Evolutionary conservation across 495 filamentous ascomycete genomes (phyloP).

Genomic region (Amphirosellinia nigrospora): DNA sequence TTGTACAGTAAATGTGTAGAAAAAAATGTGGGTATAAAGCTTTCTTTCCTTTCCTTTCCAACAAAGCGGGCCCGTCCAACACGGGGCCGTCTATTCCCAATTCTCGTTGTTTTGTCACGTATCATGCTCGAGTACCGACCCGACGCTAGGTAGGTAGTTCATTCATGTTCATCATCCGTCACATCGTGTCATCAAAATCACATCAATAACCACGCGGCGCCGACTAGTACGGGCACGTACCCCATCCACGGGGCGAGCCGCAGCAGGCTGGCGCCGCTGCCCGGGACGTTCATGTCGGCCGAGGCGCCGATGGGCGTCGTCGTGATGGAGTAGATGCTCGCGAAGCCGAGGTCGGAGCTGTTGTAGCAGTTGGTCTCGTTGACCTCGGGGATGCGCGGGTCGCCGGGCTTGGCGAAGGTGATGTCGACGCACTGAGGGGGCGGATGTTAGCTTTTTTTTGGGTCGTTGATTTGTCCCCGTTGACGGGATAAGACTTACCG

Average conservation of each 20-base stretch:
- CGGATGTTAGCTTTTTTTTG: conserved; percentile 27
- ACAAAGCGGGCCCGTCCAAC: neutral
- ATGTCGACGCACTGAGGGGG: conserved; percentile 81
- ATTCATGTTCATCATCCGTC: neutral
- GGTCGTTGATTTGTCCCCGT: neutral
- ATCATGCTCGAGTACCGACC: too few relatives aligned
- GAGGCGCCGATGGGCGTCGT: conserved; percentile 44
- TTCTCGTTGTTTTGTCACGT: too few relatives aligned
- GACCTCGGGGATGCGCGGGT: conserved; percentile 68
- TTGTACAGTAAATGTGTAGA: conserved; percentile 4
- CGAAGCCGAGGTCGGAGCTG: conserved; percentile 72
- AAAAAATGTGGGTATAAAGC: conserved; percentile 13
- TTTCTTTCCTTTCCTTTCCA: conserved; percentile 9
- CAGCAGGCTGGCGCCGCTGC: conserved; percentile 24
- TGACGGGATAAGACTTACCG: conserved; percentile 63
- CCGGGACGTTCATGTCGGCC: conserved; percentile 36
- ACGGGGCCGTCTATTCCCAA: neutral
- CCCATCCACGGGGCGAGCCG: conserved; percentile 35
- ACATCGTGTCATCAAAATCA: neutral
- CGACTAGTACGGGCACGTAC: conserved; percentile 41
- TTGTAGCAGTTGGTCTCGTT: conserved; percentile 86
- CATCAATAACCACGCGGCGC: conserved; percentile 19
- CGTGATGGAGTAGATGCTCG: conserved; percentile 72
- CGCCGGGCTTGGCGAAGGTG: conserved; percentile 74
- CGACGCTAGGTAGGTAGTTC: too few relatives aligned